Evolutionary conservation across 2,329 filamentous ascomycete genomes (phyloP).

Genomic region (Tolypocladium endophyticum): DNA sequence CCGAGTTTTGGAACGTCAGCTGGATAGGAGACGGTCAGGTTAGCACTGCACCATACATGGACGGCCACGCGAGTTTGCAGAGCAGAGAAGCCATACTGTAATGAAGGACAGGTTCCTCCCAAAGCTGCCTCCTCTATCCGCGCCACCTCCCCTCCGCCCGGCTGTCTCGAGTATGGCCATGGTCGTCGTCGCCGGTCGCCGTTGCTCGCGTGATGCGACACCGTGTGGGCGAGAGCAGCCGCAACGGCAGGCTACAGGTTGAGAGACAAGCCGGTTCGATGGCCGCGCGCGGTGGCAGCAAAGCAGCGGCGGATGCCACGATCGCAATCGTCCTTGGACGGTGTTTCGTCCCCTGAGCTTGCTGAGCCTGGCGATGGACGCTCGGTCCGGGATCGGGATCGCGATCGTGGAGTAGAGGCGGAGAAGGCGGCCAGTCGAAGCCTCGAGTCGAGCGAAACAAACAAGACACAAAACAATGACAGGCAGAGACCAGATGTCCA

Average conservation of each 20-base stretch:
- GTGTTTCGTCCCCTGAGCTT: neutral
- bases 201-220: neutral
- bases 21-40: constrained; percentile 22
- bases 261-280: neutral
- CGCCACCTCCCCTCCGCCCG: constrained; percentile 4
- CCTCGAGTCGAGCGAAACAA: neutral
- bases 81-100: constrained; percentile 9
- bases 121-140: constrained; percentile 5
- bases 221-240: neutral
- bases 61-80: neutral
- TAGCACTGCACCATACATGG: neutral
- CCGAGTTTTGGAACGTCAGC: constrained; percentile 68
- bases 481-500: neutral
- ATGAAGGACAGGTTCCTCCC: constrained; percentile 13
- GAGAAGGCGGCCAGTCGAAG: neutral
- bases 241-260: neutral
- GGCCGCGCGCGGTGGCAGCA: neutral
- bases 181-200: neutral
- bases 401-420: neutral
- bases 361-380: neutral
- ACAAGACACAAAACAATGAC: neutral
- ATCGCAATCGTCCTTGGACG: neutral
- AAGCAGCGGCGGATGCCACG: neutral
- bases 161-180: constrained; percentile 6
- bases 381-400: neutral